These are phyloP conservation scores for Fomitopsis pinicola DNA, from an alignment of 1,284 basidiomycete genomes.

Conservation along the genomic window DNA sequence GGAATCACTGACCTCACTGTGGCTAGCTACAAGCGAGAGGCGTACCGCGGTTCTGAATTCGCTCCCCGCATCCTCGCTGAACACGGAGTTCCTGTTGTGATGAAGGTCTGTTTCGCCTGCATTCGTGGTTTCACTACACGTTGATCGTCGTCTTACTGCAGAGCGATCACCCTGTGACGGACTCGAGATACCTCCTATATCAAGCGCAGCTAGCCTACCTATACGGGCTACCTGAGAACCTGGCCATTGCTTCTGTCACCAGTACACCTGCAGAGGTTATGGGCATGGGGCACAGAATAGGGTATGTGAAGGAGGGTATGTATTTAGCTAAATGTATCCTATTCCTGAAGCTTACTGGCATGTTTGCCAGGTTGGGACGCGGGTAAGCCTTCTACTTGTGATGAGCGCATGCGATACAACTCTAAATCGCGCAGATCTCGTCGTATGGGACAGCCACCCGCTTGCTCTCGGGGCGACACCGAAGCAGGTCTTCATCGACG, in stretches of 20 bases:
- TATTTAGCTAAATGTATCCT: constrained; percentile 10
- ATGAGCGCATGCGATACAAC: neutral
- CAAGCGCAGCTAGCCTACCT: constrained; percentile 72
- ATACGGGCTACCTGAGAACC: constrained; percentile 42
- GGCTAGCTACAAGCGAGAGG: constrained; percentile 69
- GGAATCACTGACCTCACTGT: neutral
- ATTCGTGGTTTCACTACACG: constrained; percentile 6
- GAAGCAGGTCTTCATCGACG: constrained; percentile 68
- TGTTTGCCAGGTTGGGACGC: constrained; percentile 27
- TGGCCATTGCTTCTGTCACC: constrained; percentile 57
- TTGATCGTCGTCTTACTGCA: constrained; percentile 26
- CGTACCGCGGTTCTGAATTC: constrained; percentile 76
- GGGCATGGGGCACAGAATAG: constrained; percentile 66
- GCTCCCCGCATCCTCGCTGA: constrained; percentile 70
- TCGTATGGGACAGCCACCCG: constrained; percentile 88
- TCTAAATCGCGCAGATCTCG: constrained; percentile 50
- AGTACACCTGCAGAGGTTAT: constrained; percentile 57
- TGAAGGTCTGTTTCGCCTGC: constrained; percentile 46
- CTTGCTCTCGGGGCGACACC: constrained; percentile 70
- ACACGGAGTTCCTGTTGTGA: constrained; percentile 59
- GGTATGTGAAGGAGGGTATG: constrained; percentile 49
- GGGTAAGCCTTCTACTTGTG: constrained; percentile 15
- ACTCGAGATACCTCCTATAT: constrained; percentile 61
- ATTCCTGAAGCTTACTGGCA: neutral
- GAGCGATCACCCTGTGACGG: constrained; percentile 67